Conservation (phyloP, 495 filamentous ascomycete genomes). For the Staphylotrichum tortipilum region DNA sequence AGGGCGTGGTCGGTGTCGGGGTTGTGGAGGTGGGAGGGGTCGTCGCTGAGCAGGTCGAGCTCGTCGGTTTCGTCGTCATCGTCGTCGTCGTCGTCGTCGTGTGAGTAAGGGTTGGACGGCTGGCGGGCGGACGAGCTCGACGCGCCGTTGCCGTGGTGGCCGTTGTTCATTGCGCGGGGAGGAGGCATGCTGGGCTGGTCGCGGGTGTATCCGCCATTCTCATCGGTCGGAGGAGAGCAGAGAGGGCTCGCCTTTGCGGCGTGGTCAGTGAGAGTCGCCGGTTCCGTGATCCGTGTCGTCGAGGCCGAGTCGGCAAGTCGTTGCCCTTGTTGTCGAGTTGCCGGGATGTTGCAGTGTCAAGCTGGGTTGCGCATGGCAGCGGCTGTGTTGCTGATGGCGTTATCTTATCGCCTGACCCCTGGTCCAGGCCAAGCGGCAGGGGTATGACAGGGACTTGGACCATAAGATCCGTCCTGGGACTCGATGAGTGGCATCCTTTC, state of each 20-base stretch:
- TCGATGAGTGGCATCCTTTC: too few species aligned
- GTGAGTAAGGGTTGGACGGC: too few species aligned
- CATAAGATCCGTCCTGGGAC: too few species aligned
- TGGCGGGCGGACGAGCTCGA: conserved; percentile 23
- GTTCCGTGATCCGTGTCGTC: too few species aligned
- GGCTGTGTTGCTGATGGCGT: too few species aligned
- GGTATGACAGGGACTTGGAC: too few species aligned
- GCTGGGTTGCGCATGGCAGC: too few species aligned
- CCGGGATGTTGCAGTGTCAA: neutral
- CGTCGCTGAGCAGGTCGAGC: conserved; percentile 36
- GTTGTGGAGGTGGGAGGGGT: conserved; percentile 20
- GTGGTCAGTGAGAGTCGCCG: neutral
- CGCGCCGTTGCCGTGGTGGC: too few species aligned
- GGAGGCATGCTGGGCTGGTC: conserved; percentile 9
- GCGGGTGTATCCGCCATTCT: conserved; percentile 15
- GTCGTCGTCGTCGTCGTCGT: conserved; percentile 2
- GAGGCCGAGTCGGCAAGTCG: too few species aligned
- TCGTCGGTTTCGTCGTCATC: conserved; percentile 33
- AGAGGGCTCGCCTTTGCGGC: neutral
- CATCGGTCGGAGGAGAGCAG: neutral
- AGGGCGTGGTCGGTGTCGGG: conserved; percentile 19
- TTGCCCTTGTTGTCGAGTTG: neutral
- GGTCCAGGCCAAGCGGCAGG: too few species aligned
- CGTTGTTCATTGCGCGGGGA: conserved; percentile 18
- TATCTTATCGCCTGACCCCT: conserved; percentile 8